phyloP scores from a whole-genome alignment of 768 basidiomycete species.

The Tubosaeta sp. region DNA sequence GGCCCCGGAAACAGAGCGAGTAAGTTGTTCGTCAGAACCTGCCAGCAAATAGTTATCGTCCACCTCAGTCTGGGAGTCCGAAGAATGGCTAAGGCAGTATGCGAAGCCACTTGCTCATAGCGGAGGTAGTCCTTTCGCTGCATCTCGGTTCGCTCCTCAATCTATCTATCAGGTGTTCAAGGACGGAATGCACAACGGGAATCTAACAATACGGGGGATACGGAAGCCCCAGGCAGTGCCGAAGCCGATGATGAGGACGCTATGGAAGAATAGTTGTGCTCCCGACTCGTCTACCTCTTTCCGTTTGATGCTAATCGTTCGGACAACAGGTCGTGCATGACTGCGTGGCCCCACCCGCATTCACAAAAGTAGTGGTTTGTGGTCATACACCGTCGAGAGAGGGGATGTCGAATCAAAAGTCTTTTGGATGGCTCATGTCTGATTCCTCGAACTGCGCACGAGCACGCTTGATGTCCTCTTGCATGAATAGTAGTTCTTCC shows the following conservation, averaged over 20 bases:
- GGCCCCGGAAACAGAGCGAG: conserved; percentile 73
- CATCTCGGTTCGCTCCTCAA: conserved; percentile 2
- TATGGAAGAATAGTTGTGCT: conserved; percentile 61
- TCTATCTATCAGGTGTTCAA: conserved; percentile 44
- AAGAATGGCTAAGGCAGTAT: conserved; percentile 86
- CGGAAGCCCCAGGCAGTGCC: conserved; percentile 29
- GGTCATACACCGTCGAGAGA: neutral
- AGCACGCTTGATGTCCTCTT: conserved; percentile 89
- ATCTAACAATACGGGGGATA: conserved; percentile 13
- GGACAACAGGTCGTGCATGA: neutral
- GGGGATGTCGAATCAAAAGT: conserved; percentile 32
- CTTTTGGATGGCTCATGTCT: conserved; percentile 44
- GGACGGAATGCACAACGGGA: conserved; percentile 39
- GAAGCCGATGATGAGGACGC: conserved; percentile 41
- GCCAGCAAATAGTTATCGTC: neutral
- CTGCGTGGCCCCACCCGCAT: neutral
- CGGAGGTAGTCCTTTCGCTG: conserved; percentile 49
- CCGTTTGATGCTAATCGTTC: neutral
- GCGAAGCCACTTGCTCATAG: conserved; percentile 73
- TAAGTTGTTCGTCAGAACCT: conserved; percentile 34
- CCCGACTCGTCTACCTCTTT: neutral
- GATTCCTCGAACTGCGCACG: conserved; percentile 69
- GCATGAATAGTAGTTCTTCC: conserved; percentile 91
- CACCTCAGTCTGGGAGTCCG: conserved; percentile 85
- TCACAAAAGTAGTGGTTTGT: neutral